Evolutionary conservation across 1,284 basidiomycete genomes (phyloP).

Genomic region (Heterobasidion irregulare): DNA sequence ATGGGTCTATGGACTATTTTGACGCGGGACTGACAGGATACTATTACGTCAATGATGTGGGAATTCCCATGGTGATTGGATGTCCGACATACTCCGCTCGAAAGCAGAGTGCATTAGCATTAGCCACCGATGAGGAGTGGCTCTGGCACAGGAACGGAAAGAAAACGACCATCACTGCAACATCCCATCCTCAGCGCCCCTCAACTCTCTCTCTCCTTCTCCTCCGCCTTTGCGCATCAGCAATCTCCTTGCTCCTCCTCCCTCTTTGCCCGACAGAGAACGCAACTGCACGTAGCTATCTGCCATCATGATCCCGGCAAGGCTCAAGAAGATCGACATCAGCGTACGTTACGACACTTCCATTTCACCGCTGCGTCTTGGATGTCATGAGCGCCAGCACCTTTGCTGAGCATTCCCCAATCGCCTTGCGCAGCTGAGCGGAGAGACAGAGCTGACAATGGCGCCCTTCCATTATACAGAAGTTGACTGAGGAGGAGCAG

Average conservation of each 20-base stretch:
- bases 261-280: slow-evolving; percentile 19
- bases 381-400: not conserved
- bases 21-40: not conserved
- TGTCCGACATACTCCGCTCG: not conserved
- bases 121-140: not conserved
- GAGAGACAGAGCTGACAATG: not conserved
- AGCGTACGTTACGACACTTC: slow-evolving; percentile 45
- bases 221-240: not conserved
- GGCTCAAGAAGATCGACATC: slow-evolving; percentile 88
- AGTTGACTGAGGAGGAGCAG: slow-evolving; percentile 86
- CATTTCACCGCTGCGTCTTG: not conserved
- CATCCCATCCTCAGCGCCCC: not conserved
- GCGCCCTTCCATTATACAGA: slow-evolving; percentile 35
- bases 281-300: slow-evolving; percentile 11
- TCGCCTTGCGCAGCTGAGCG: not conserved
- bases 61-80: not conserved
- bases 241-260: slow-evolving; percentile 8
- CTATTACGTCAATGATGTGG: not conserved
- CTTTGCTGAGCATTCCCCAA: not conserved
- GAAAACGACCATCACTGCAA: not conserved
- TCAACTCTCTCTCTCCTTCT: not conserved
- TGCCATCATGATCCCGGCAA: slow-evolving; percentile 66
- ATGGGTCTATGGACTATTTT: too few species aligned
- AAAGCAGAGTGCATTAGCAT: not conserved
- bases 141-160: not conserved